Percentiles rank a stretch among this genome's conserved stretches.
Evolutionary conservation across 73 alveolate species (phyloP).

Genomic region (Tetrahymena borealis): DNA sequence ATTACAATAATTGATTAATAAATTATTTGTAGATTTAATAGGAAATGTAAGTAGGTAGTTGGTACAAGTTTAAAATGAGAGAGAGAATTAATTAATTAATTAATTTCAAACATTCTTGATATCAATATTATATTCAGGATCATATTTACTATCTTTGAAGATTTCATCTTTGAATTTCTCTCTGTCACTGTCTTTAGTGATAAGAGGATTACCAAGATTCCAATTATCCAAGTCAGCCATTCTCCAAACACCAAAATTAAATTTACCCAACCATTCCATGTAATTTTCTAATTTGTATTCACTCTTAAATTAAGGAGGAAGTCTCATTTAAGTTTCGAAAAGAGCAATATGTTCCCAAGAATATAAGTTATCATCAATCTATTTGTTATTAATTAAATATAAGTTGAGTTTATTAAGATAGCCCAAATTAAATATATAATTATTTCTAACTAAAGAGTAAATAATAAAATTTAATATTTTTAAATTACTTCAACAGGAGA

Average conservation of each 20-base stretch:
- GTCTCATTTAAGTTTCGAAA: conserved; percentile 49
- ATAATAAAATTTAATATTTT: too few relatives aligned
- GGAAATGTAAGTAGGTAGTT: too few relatives aligned
- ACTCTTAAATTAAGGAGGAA: conserved; percentile 43
- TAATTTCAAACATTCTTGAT: not conserved
- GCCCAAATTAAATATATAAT: too few relatives aligned
- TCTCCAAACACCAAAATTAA: conserved; percentile 52
- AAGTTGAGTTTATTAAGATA: too few relatives aligned
- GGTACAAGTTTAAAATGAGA: too few relatives aligned
- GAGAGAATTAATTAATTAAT: too few relatives aligned
- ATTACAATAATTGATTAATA: too few relatives aligned
- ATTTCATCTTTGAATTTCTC: not conserved
- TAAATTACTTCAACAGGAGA: not conserved
- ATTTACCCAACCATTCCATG: conserved; percentile 59
- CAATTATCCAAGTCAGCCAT: conserved; percentile 60
- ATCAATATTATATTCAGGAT: not conserved
- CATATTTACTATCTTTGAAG: not conserved
- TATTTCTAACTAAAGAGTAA: too few relatives aligned
- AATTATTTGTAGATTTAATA: too few relatives aligned
- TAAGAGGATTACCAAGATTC: conserved; percentile 63
- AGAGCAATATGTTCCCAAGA: conserved; percentile 61
- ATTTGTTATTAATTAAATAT: not conserved
- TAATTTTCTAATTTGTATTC: conserved; percentile 44
- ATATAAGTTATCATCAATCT: conserved; percentile 46
- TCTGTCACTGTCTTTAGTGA: conserved; percentile 8